These are phyloP conservation scores for Pleomassaria siparia DNA, from an alignment of 2,329 filamentous ascomycete species.

Conservation along the genomic window DNA sequence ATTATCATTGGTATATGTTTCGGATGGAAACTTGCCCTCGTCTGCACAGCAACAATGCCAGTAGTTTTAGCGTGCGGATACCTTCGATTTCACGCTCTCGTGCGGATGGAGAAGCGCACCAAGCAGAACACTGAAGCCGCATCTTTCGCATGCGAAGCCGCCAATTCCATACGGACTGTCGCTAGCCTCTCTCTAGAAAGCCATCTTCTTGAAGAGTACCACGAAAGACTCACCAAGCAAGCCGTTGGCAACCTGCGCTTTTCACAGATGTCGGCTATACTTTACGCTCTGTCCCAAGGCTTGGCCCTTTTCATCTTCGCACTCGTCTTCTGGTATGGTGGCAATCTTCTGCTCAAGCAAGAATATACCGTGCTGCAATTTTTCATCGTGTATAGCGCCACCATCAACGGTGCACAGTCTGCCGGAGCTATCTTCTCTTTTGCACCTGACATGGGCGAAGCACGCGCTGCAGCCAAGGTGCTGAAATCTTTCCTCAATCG, in stretches of 20 bases:
- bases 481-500: conserved; percentile 84
- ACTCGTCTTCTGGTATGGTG: conserved; percentile 44
- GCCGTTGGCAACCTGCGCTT: conserved; percentile 70
- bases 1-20: conserved; percentile 69
- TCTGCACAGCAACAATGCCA: conserved; percentile 77
- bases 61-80: conserved; percentile 79
- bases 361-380: conserved; percentile 79
- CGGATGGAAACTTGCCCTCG: conserved; percentile 86
- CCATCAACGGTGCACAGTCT: conserved; percentile 90
- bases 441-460: conserved; percentile 95
- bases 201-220: conserved; percentile 77
- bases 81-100: conserved; percentile 84
- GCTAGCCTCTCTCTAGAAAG: conserved; percentile 84
- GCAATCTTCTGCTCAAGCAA: conserved; percentile 28
- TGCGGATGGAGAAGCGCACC: conserved; percentile 77
- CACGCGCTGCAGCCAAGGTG: conserved; percentile 76
- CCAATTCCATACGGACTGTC: conserved; percentile 92
- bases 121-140: conserved; percentile 79
- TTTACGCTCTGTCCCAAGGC: conserved; percentile 85
- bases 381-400: conserved; percentile 84
- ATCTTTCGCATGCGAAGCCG: conserved; percentile 89
- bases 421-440: conserved; percentile 93
- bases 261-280: conserved; percentile 70
- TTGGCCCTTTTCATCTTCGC: conserved; percentile 55
- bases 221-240: conserved; percentile 68